These are phyloP conservation scores for Phytopythium oedochilum DNA, from an alignment of 352 stramenopile species.

Conservation along the genomic window DNA sequence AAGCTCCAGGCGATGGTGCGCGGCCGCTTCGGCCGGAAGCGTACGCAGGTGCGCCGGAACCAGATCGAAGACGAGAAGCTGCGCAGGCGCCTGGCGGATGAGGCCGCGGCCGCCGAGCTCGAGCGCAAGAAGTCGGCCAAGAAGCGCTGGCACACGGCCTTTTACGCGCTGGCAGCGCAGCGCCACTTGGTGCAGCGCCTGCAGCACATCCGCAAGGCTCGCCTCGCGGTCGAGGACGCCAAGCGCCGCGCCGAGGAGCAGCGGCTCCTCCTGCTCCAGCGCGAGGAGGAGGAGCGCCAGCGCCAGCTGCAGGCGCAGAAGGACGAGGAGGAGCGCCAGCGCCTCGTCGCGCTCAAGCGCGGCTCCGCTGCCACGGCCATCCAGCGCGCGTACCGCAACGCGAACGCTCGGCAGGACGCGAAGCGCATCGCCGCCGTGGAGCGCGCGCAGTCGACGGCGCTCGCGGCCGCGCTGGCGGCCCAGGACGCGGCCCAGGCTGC, in stretches of 20 bases:
- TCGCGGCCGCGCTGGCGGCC: slow-evolving; percentile 66
- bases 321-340: slow-evolving; percentile 63
- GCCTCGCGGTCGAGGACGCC: slow-evolving; percentile 74
- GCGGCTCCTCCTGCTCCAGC: slow-evolving; percentile 48
- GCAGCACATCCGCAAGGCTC: slow-evolving; percentile 75
- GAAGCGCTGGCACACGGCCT: slow-evolving; percentile 71
- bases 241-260: slow-evolving; percentile 68
- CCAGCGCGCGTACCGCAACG: slow-evolving; percentile 66
- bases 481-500: slow-evolving; percentile 73
- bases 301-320: slow-evolving; percentile 51
- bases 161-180: slow-evolving; percentile 64
- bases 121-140: slow-evolving; percentile 79
- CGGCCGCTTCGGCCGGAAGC: slow-evolving; percentile 77
- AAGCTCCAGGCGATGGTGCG: slow-evolving; percentile 74
- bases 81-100: slow-evolving; percentile 67
- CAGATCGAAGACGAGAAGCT: slow-evolving; percentile 75
- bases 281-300: slow-evolving; percentile 66
- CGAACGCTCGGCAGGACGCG: slow-evolving; percentile 64
- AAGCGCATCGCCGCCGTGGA: slow-evolving; percentile 58
- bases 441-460: slow-evolving; percentile 61
- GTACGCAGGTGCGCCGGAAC: slow-evolving; percentile 49
- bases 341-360: slow-evolving; percentile 46
- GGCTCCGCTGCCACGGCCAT: slow-evolving; percentile 53
- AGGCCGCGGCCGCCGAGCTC: slow-evolving; percentile 52
- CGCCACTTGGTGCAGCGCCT: slow-evolving; percentile 79